Conservation (phyloP, 805 yeast genomes). For the Starmera amethionina region DNA sequence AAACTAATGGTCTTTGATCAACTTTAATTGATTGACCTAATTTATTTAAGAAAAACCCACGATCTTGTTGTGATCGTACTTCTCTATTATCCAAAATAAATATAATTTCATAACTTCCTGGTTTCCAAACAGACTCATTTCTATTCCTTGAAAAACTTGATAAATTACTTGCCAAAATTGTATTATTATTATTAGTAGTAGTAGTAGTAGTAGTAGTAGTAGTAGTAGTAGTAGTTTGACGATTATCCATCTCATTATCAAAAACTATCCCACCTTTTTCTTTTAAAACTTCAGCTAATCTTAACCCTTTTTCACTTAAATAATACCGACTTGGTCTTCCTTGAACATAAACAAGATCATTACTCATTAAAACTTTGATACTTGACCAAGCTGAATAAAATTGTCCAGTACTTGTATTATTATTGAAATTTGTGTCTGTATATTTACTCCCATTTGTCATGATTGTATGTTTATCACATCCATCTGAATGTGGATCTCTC, state of each 20-base stretch:
- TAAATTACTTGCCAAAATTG: too few species aligned
- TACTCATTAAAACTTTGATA: slow-evolving; percentile 48
- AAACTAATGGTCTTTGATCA: slow-evolving; percentile 49
- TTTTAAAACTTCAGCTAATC: slow-evolving; percentile 48
- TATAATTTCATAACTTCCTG: slow-evolving; percentile 46
- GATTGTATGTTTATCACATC: slow-evolving; percentile 56
- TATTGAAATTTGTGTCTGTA: slow-evolving; percentile 46
- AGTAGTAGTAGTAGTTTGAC: background rate
- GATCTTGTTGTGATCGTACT: slow-evolving; percentile 53
- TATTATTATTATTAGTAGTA: too few species aligned
- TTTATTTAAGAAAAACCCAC: slow-evolving; percentile 58
- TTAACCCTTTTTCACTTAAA: slow-evolving; percentile 62
- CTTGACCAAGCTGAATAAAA: slow-evolving; percentile 72
- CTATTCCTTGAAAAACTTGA: slow-evolving; percentile 19
- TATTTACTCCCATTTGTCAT: slow-evolving; percentile 41
- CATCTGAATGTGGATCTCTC: slow-evolving; percentile 37
- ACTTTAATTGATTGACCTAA: slow-evolving; percentile 37
- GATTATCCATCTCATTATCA: slow-evolving; percentile 10
- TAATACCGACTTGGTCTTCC: slow-evolving; percentile 55
- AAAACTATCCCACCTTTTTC: slow-evolving; percentile 31
- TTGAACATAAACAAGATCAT: slow-evolving; percentile 43
- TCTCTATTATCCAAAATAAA: slow-evolving; percentile 78
- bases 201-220: background rate
- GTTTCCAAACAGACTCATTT: slow-evolving; percentile 39
- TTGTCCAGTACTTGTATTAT: slow-evolving; percentile 52